These are phyloP conservation scores for Tripidium arundinaceum DNA, from an alignment of 202 grass and related monocot genomes.

Conservation along the genomic window DNA sequence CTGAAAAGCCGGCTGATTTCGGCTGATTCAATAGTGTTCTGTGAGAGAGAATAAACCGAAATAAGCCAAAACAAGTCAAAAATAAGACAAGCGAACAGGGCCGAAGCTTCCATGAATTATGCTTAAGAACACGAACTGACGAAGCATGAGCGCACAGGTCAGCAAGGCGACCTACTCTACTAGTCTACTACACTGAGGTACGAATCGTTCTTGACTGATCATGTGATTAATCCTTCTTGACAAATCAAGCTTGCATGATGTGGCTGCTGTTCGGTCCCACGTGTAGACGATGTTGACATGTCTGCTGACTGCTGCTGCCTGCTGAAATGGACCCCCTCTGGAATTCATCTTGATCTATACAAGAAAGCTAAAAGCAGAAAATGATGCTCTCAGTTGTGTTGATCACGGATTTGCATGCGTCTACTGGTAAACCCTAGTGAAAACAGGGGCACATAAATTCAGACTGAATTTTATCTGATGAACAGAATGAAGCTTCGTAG, in stretches of 20 bases:
- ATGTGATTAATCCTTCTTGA: not conserved
- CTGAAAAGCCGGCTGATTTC: no score
- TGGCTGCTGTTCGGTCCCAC: not conserved
- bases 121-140: not conserved
- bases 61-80: no score
- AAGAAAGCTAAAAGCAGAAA: not conserved
- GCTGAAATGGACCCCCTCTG: constrained; percentile 8
- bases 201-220: not conserved
- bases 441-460: not conserved
- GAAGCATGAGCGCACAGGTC: not conserved
- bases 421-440: not conserved
- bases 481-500: no score
- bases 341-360: not conserved
- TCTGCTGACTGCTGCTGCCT: not conserved
- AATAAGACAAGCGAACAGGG: no score
- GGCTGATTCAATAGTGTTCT: no score
- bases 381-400: not conserved
- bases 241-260: not conserved
- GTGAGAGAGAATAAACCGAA: no score
- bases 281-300: not conserved
- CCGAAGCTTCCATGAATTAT: constrained; percentile 11
- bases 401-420: not conserved
- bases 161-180: not conserved
- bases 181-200: not conserved
- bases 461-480: no score